Evolutionary conservation across 2,329 filamentous ascomycete species (phyloP).

Genomic region (Botrytis aclada): DNA sequence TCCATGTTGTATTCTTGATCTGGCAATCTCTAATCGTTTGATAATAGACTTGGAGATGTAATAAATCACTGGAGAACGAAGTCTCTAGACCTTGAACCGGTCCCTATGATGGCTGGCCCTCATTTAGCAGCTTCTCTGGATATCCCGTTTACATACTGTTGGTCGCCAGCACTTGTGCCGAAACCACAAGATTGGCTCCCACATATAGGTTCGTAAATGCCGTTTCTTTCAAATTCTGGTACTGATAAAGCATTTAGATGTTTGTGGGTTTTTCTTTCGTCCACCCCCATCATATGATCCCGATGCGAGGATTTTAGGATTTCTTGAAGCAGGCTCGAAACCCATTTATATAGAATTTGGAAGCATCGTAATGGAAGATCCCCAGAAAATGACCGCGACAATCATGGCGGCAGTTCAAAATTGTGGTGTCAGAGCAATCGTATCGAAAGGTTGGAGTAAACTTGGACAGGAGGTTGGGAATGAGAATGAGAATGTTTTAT

Average conservation of each 20-base stretch:
- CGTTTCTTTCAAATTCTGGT: no score
- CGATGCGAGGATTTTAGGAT: constrained; percentile 39
- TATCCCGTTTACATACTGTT: constrained; percentile 71
- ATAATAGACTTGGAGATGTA: constrained; percentile 59
- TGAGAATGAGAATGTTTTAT: constrained; percentile 59
- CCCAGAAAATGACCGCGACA: constrained; percentile 63
- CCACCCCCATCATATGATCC: constrained; percentile 58
- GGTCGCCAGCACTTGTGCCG: constrained; percentile 43
- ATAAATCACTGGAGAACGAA: constrained; percentile 70
- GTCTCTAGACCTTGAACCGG: constrained; percentile 66
- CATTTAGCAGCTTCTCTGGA: constrained; percentile 67
- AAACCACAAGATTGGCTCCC: constrained; percentile 22
- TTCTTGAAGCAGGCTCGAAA: constrained; percentile 53
- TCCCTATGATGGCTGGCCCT: constrained; percentile 73
- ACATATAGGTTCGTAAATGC: constrained; percentile 50
- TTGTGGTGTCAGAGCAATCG: constrained; percentile 65
- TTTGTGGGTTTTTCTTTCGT: constrained; percentile 75
- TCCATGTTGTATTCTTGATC: background rate
- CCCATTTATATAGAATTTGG: constrained; percentile 76
- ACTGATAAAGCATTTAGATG: constrained; percentile 43
- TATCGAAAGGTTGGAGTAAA: constrained; percentile 74
- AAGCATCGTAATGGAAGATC: constrained; percentile 70
- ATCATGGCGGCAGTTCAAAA: constrained; percentile 65
- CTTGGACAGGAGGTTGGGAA: constrained; percentile 55
- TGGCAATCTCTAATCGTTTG: background rate